A percentile compares a stretch with the other conserved stretches of the same genome.
These are phyloP conservation scores for Rhodotorula sp. DNA, from an alignment of 1,284 basidiomycete genomes.

Conservation along the genomic window DNA sequence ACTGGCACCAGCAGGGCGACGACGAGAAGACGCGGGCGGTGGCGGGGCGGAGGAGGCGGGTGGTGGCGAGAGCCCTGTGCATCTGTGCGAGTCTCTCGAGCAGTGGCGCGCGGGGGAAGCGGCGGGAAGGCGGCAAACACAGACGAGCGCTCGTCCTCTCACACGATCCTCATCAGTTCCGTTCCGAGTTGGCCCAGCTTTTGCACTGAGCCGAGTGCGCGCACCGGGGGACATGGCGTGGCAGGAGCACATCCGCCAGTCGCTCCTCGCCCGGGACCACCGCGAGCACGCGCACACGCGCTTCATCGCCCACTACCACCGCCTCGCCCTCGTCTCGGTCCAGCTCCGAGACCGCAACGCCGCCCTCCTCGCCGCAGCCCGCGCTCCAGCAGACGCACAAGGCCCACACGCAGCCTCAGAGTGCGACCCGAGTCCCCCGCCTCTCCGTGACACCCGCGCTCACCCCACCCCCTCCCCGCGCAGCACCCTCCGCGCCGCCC, in stretches of 20 bases:
- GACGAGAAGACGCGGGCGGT: neutral
- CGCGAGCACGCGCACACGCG: conserved; percentile 21
- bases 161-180: neutral
- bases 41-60: neutral
- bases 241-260: conserved; percentile 23
- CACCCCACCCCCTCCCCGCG: neutral
- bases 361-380: conserved; percentile 65
- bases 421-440: conserved; percentile 54
- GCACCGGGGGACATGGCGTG: conserved; percentile 1
- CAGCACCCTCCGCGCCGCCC: conserved; percentile 80
- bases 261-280: conserved; percentile 23
- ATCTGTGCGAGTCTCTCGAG: neutral
- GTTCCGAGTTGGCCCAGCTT: too few relatives aligned
- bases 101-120: neutral
- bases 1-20: neutral
- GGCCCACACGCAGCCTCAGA: conserved; percentile 58
- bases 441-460: neutral
- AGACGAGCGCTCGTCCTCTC: neutral
- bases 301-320: conserved; percentile 54
- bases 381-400: neutral
- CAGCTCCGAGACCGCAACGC: conserved; percentile 85
- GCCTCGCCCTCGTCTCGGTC: conserved; percentile 83
- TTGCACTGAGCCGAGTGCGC: neutral
- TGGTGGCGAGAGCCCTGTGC: neutral
- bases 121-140: neutral